Percentiles rank a stretch among this genome's conserved stretches.
phyloP scores from a whole-genome alignment of 805 yeast species.

The Lipomyces lipofer region DNA sequence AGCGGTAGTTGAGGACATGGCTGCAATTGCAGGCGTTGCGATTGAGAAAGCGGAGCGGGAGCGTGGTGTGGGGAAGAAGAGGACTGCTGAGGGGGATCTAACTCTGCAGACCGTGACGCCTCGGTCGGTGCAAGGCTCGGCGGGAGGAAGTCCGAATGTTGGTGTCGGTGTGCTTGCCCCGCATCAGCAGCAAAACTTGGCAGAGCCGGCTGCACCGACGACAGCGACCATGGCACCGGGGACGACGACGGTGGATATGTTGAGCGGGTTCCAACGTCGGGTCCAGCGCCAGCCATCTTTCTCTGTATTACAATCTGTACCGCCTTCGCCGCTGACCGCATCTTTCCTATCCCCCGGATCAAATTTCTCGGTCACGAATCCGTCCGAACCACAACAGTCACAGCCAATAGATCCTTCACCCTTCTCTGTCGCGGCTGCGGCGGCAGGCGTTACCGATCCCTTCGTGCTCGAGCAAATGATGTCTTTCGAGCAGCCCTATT shows the following conservation, averaged over 20 bases:
- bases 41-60: slow-evolving; percentile 17
- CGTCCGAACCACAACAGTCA: background rate
- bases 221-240: background rate
- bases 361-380: background rate
- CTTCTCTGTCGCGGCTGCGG: background rate
- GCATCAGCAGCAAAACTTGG: background rate
- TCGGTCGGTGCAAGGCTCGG: background rate
- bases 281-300: too few relatives aligned
- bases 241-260: background rate
- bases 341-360: background rate
- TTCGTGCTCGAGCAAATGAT: slow-evolving; percentile 1
- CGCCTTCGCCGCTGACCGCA: background rate
- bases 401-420: background rate
- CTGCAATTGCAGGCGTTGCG: slow-evolving; percentile 6
- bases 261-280: too few relatives aligned
- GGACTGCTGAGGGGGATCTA: background rate
- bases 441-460: slow-evolving; percentile 5
- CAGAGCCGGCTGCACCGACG: too few relatives aligned
- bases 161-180: background rate
- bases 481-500: slow-evolving; percentile 19
- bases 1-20: slow-evolving; percentile 4
- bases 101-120: background rate
- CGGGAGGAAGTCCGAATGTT: background rate
- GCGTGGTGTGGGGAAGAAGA: background rate
- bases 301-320: background rate